Conservation (phyloP, 2,329 filamentous ascomycete species). For the Pestalotiopsis sp. region DNA sequence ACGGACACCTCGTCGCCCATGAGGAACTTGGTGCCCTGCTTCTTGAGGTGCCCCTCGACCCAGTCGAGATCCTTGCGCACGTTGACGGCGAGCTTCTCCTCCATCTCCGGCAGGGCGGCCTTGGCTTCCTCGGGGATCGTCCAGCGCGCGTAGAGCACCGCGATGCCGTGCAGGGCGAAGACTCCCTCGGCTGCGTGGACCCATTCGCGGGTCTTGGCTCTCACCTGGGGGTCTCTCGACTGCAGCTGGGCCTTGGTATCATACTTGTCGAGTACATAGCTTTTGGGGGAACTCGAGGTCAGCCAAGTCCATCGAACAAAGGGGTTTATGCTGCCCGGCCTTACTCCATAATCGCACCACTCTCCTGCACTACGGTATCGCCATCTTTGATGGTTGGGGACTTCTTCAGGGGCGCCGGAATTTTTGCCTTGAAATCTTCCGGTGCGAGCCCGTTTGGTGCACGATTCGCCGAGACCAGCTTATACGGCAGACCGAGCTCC, state of each 20-base stretch:
- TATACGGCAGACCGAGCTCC: conserved; percentile 2
- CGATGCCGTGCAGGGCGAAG: not conserved
- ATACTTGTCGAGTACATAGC: conserved; percentile 8
- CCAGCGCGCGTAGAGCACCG: conserved; percentile 4
- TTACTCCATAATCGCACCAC: conserved; percentile 3
- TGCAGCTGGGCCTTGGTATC: conserved; percentile 1
- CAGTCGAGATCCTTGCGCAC: conserved; percentile 6
- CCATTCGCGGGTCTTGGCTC: conserved; percentile 10
- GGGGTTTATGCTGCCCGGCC: too few relatives aligned
- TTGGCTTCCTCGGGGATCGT: not conserved
- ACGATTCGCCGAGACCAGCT: not conserved
- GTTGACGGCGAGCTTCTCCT: conserved; percentile 1
- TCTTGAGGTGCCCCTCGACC: conserved; percentile 1
- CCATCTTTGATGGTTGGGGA: conserved; percentile 10
- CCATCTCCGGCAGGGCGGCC: conserved; percentile 2
- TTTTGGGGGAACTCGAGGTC: not conserved
- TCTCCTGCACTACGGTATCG: conserved; percentile 1
- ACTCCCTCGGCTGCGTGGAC: conserved; percentile 7
- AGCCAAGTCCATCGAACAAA: not conserved
- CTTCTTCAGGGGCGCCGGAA: conserved; percentile 5
- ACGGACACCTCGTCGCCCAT: not conserved
- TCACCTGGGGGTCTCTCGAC: not conserved
- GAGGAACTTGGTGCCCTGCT: conserved; percentile 5
- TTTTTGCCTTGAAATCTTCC: not conserved
- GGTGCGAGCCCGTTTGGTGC: conserved; percentile 2